Evolutionary conservation across 202 grass and related monocot genomes (phyloP).

Genomic region (Panicum virgatum): DNA sequence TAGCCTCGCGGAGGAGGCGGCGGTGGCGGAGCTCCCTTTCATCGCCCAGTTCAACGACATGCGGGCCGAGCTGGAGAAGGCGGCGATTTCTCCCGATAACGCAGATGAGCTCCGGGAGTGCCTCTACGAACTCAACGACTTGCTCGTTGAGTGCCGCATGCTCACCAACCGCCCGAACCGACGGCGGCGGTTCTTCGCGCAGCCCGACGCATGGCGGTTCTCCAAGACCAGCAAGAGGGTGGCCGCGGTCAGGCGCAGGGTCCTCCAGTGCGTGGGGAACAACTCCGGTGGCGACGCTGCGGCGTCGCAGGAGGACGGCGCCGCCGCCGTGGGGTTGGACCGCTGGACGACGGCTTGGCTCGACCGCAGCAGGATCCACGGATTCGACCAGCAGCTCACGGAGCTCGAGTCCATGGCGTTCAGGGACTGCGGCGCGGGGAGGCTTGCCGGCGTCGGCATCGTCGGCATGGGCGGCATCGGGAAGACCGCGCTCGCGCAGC

Average conservation of each 20-base stretch:
- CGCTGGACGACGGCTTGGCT: slow-evolving; percentile 43
- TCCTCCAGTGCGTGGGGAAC: slow-evolving; percentile 14
- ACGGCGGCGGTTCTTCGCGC: background rate
- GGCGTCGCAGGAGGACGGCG: background rate
- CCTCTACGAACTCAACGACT: slow-evolving; percentile 54
- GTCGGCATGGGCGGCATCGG: slow-evolving; percentile 55
- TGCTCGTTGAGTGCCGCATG: slow-evolving; percentile 44
- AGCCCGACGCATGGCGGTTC: slow-evolving; percentile 5
- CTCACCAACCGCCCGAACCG: slow-evolving; percentile 1
- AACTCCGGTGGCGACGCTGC: background rate
- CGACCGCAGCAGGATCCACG: slow-evolving; percentile 34
- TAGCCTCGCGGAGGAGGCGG: slow-evolving; percentile 30
- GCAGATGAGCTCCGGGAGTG: slow-evolving; percentile 48
- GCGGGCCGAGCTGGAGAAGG: slow-evolving; percentile 38
- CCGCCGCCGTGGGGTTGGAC: background rate
- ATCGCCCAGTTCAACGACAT: slow-evolving; percentile 36
- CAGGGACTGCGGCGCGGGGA: background rate
- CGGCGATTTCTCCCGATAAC: slow-evolving; percentile 32
- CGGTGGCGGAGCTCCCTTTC: slow-evolving; percentile 34
- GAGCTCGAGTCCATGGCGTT: slow-evolving; percentile 44
- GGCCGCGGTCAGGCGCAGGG: slow-evolving; percentile 22
- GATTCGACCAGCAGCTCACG: slow-evolving; percentile 34
- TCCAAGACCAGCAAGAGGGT: slow-evolving; percentile 40
- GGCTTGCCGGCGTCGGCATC: slow-evolving; percentile 40
- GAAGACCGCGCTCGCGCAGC: slow-evolving; percentile 49